A percentile compares a stretch with the other conserved stretches of the same genome.
Evolutionary conservation across 495 filamentous ascomycete genomes (phyloP).

Genomic region (Neurospora cerealis): DNA sequence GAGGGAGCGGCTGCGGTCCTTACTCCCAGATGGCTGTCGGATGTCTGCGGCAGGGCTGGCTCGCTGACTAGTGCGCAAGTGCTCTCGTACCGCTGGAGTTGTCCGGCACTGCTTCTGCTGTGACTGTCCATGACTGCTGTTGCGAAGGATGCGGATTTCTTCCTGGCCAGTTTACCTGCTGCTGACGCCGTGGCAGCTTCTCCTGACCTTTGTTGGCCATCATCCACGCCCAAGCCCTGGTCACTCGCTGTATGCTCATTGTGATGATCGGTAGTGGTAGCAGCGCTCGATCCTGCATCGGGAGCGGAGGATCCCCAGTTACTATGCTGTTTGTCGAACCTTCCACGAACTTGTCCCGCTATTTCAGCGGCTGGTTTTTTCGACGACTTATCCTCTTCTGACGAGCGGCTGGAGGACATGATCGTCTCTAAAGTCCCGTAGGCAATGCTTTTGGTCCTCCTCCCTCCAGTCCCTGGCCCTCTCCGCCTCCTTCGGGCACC

Average conservation of each 20-base stretch:
- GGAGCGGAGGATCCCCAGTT: conserved; percentile 8
- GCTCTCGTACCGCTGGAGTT: background rate
- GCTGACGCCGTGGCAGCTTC: background rate
- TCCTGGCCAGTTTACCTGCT: conserved; percentile 17
- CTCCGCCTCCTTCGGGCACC: conserved; percentile 15
- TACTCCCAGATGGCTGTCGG: conserved; percentile 27
- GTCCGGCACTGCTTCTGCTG: conserved; percentile 4
- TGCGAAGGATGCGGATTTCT: conserved; percentile 37
- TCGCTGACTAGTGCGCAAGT: conserved; percentile 31
- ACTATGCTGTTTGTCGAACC: conserved; percentile 20
- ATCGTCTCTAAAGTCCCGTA: conserved; percentile 48
- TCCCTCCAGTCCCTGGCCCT: conserved; percentile 19
- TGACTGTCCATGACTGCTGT: conserved; percentile 35
- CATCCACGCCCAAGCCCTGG: background rate
- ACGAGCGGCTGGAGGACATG: conserved; percentile 46
- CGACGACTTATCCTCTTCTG: conserved; percentile 39
- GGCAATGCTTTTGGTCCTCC: conserved; percentile 32
- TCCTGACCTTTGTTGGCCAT: background rate
- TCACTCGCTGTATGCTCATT: background rate
- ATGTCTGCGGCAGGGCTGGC: conserved; percentile 39
- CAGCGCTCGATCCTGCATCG: conserved; percentile 8
- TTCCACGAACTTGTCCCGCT: conserved; percentile 37
- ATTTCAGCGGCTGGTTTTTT: conserved; percentile 43
- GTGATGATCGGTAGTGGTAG: background rate
- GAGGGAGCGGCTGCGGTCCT: conserved; percentile 13